Conservation (phyloP, 495 filamentous ascomycete genomes). For the Trypethelium eluteriae region DNA sequence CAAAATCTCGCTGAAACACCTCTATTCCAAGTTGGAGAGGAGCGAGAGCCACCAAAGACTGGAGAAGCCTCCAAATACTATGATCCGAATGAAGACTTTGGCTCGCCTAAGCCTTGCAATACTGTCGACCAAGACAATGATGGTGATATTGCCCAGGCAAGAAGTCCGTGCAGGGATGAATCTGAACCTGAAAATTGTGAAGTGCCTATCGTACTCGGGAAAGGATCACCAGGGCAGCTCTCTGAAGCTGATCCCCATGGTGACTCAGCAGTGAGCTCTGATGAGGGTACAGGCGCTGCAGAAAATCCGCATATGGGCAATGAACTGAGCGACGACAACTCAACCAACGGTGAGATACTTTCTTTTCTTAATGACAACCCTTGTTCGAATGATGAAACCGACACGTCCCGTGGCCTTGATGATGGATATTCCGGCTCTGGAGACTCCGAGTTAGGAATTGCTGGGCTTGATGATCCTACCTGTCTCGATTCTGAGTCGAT, state of each 20-base stretch:
- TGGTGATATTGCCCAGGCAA: background rate
- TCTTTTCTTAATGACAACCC: background rate
- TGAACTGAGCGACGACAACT: background rate
- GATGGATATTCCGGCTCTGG: background rate
- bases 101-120: background rate
- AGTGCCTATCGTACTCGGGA: constrained; percentile 1
- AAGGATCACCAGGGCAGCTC: background rate
- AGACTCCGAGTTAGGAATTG: background rate
- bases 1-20: background rate
- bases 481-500: background rate
- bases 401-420: background rate
- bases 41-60: background rate
- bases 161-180: background rate
- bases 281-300: background rate
- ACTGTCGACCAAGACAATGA: background rate
- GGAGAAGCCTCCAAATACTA: constrained; percentile 9
- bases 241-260: background rate
- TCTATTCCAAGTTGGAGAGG: background rate
- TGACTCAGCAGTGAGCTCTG: background rate
- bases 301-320: background rate
- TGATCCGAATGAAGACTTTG: constrained; percentile 2
- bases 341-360: background rate
- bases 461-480: background rate
- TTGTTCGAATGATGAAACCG: constrained; percentile 1
- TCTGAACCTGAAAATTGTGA: background rate